Percentiles rank a stretch among this genome's conserved stretches.
Conservation (phyloP, 2,329 filamentous ascomycete genomes). For the Magnaporthiopsis poae region DNA sequence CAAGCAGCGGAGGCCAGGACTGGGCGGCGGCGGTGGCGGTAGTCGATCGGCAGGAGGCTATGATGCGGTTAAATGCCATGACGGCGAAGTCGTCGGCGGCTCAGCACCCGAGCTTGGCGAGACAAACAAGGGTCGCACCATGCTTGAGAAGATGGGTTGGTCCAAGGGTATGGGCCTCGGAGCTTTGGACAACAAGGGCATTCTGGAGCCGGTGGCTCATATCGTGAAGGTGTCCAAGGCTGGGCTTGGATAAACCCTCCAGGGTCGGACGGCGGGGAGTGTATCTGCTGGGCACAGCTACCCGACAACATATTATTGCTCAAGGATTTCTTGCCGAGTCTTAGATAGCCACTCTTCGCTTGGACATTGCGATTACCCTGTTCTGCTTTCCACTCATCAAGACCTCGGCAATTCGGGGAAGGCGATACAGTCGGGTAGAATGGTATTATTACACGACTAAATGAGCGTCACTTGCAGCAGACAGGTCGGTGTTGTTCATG, state of each 20-base stretch:
- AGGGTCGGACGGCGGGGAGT: background rate
- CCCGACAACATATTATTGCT: no score
- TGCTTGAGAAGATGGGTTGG: constrained; percentile 98
- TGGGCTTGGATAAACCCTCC: constrained; percentile 55
- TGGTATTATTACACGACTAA: background rate
- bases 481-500: constrained; percentile 18
- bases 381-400: no score
- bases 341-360: no score
- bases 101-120: constrained; percentile 72
- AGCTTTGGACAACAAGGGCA: constrained; percentile 73
- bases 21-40: constrained; percentile 21
- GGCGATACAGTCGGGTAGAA: background rate
- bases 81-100: constrained; percentile 82
- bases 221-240: constrained; percentile 79
- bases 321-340: no score
- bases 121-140: constrained; percentile 72
- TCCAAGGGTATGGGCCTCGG: constrained; percentile 76
- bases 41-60: constrained; percentile 17
- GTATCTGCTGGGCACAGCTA: no score
- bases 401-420: no score
- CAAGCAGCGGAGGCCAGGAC: constrained; percentile 14
- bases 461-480: background rate
- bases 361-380: no score
- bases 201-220: constrained; percentile 74
- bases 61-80: constrained; percentile 51